Percentiles rank a stretch among this genome's conserved stretches.
Evolutionary conservation across 75 land plant species (phyloP).

Genomic region (Pinus albicaulis): DNA sequence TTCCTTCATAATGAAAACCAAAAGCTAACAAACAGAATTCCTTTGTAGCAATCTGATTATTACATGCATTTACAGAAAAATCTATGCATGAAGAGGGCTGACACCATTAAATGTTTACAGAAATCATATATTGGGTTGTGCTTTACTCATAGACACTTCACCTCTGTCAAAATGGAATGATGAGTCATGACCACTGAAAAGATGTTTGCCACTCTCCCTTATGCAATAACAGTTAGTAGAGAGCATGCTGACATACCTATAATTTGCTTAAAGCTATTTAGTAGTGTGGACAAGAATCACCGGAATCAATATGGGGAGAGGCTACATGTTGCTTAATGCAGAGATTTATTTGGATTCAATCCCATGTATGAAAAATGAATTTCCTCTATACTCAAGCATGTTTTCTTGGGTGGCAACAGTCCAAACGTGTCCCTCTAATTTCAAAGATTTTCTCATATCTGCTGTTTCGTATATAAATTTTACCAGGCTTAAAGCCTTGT

Average conservation of each 20-base stretch:
- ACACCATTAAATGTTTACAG: too few relatives aligned
- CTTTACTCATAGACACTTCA: too few relatives aligned
- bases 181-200: neutral
- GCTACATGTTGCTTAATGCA: neutral
- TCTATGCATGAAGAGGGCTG: too few relatives aligned
- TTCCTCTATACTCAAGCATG: slow-evolving; percentile 42
- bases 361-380: slow-evolving; percentile 39
- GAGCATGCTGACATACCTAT: neutral
- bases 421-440: slow-evolving; percentile 60
- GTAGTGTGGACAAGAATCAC: neutral
- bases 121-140: too few relatives aligned
- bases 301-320: neutral
- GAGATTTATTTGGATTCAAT: slow-evolving; percentile 22
- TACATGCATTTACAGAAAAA: too few relatives aligned
- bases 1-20: too few relatives aligned
- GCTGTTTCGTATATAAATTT: slow-evolving; percentile 57
- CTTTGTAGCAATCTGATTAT: too few relatives aligned
- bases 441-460: slow-evolving; percentile 29
- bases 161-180: neutral
- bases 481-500: slow-evolving; percentile 43
- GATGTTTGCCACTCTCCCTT: neutral
- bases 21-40: too few relatives aligned
- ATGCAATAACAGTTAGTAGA: neutral
- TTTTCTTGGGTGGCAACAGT: slow-evolving; percentile 40
- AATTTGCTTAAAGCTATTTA: neutral